phyloP scores from a whole-genome alignment of 225 moss, liverwort and hornwort genomes.

The Bryum argenteum region DNA sequence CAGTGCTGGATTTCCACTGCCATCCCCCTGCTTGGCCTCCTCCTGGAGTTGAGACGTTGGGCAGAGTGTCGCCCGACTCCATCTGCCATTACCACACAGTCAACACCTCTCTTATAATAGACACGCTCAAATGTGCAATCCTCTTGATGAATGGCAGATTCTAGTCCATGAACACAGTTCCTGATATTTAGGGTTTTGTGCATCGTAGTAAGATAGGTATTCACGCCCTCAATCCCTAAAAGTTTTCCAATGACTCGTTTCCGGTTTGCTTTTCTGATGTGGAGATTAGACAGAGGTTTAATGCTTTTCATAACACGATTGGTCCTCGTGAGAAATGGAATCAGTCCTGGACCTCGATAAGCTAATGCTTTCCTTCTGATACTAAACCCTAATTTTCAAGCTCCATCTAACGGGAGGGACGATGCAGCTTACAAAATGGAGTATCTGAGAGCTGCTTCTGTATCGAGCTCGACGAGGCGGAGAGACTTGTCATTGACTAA shows the following conservation, averaged over 20 bases:
- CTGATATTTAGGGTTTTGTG: not conserved
- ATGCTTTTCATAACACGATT: not conserved
- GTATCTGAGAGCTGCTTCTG: not conserved
- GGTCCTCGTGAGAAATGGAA: not conserved
- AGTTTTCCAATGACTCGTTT: not conserved
- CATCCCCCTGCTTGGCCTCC: conserved; percentile 32
- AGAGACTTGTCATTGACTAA: no score
- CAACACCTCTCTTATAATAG: not conserved
- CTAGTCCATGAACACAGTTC: not conserved
- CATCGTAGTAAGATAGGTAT: not conserved
- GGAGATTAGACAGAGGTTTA: not conserved
- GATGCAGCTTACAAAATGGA: not conserved
- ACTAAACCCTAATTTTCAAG: conserved; percentile 9
- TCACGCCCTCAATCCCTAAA: not conserved
- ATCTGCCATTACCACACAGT: conserved; percentile 17
- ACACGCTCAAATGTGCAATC: not conserved
- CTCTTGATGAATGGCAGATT: not conserved
- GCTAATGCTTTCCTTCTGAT: not conserved
- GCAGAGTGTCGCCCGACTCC: conserved; percentile 26
- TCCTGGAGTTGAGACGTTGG: conserved; percentile 15
- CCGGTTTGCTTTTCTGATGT: not conserved
- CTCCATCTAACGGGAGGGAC: not conserved
- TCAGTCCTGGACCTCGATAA: not conserved
- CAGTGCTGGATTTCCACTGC: conserved; percentile 53
- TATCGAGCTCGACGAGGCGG: no score